Base-by-base conservation (phyloP, 768 basidiomycete species). In the Lactifluus subvellereus region DNA sequence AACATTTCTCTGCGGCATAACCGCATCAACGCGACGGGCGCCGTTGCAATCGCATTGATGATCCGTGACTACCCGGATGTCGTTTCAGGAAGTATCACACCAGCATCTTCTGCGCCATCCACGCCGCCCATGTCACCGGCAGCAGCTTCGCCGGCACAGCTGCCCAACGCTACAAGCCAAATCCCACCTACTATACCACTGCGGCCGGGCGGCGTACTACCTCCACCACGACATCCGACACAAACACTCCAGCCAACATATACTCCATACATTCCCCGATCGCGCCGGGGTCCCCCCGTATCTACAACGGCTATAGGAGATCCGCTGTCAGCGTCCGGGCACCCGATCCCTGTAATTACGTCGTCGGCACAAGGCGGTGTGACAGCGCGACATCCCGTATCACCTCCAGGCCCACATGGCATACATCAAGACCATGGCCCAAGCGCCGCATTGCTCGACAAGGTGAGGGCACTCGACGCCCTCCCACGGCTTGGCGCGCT, bases 41-140 rank as follows among this genome's bases (percentile, higher is more conserved):
- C 89, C 8, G 93, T 98, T 6, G 90, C 94, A 0, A 79, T 98
- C 13, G 94, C 96, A 0, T 81, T 97, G 56, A 95, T 99, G 92
- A 94, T 98, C 66, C 84, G 91, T 56, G 96, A 99, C 73, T 98
- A 98, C 71, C 91, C 93, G 4, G 93, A 97, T 67, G 80, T 87
- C 48, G 82, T 86, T 66, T 74, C 76, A 51, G 58, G 65, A 18
- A 69, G 67, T 4, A 65, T 72, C 3, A 68, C 73, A 4, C 57
- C 70, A 1, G 64, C 71, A 22, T 68, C 67, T 13, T 69, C 73
- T 18, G 66, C 70, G 10, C 68, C 68, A 14, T 65, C 69, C 35
- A 71, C 67, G 9, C 59, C 71, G 13, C 61, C 70, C 37, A 59
- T 64, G 45, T 69, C 76, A 32, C 63, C 71, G 22, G 74, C 78